A percentile compares a stretch with the other conserved stretches of the same genome.
Evolutionary conservation across 768 basidiomycete species (phyloP).

Genomic region (Mycena floridula): DNA sequence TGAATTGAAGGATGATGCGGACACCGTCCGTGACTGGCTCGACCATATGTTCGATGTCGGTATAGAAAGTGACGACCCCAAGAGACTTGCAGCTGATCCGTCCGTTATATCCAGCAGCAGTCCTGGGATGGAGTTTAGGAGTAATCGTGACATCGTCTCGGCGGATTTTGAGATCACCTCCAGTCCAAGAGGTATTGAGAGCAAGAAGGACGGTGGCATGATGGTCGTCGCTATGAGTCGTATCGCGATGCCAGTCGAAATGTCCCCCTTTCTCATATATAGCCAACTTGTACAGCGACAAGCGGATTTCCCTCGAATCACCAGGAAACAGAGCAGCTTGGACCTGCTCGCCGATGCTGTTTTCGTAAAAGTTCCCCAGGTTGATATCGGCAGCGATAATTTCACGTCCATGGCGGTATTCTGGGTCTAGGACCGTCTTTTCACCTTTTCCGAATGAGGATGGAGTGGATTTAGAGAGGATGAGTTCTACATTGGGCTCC

Average conservation of each 20-base stretch:
- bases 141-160: constrained; percentile 7
- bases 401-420: constrained; percentile 11
- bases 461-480: constrained; percentile 7
- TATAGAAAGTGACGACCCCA: constrained; percentile 12
- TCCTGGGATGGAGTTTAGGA: neutral
- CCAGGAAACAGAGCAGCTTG: neutral
- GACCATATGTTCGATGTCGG: constrained; percentile 14
- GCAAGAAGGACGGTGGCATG: constrained; percentile 13
- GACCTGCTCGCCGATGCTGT: neutral
- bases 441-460: constrained; percentile 13
- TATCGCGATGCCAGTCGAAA: constrained; percentile 16
- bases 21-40: constrained; percentile 10
- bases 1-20: constrained; percentile 13
- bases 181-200: constrained; percentile 12
- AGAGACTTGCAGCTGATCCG: neutral
- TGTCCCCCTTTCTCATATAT: constrained; percentile 13
- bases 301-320: constrained; percentile 1
- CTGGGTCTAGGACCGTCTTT: constrained; percentile 10
- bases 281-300: constrained; percentile 13
- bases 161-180: constrained; percentile 11
- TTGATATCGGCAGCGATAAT: constrained; percentile 3
- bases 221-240: constrained; percentile 14
- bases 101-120: neutral
- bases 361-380: neutral
- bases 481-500: constrained; percentile 9